Conservation (phyloP, 2,329 filamentous ascomycete species). For the Colletotrichum zoysiae region DNA sequence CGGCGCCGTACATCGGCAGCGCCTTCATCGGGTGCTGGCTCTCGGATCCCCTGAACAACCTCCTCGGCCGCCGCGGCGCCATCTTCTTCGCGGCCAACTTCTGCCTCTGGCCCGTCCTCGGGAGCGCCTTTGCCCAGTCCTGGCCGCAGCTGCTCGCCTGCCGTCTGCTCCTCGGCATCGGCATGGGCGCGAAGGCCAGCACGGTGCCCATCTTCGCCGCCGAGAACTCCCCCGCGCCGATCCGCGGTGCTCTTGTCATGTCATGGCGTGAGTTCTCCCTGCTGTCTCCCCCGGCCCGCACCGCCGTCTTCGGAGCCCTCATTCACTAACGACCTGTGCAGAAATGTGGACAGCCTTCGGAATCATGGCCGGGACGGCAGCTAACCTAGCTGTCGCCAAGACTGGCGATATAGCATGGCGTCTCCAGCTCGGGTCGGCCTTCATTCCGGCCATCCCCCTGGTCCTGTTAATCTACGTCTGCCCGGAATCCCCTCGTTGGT, state of each 20-base stretch:
- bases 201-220: constrained; percentile 82
- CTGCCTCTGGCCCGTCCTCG: constrained; percentile 77
- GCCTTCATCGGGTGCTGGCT: constrained; percentile 77
- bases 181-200: constrained; percentile 80
- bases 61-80: constrained; percentile 74
- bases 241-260: constrained; percentile 73
- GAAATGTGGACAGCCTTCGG: constrained; percentile 76
- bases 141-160: constrained; percentile 80
- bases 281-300: not conserved
- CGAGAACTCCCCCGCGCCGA: constrained; percentile 76
- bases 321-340: constrained; percentile 65
- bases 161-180: constrained; percentile 80
- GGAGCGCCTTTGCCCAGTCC: constrained; percentile 76
- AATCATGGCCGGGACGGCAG: constrained; percentile 65
- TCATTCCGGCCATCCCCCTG: constrained; percentile 69
- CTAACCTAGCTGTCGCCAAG: constrained; percentile 68
- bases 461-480: constrained; percentile 69
- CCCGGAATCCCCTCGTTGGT: constrained; percentile 76
- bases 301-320: too few species aligned
- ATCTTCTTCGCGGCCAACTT: constrained; percentile 80
- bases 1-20: constrained; percentile 58
- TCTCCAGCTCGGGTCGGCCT: constrained; percentile 72
- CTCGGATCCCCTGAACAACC: constrained; percentile 74
- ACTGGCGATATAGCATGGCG: constrained; percentile 66
- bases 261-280: constrained; percentile 15